Base-by-base conservation (phyloP, 2,329 filamentous ascomycete genomes). In the Aureobasidium sp. region DNA sequence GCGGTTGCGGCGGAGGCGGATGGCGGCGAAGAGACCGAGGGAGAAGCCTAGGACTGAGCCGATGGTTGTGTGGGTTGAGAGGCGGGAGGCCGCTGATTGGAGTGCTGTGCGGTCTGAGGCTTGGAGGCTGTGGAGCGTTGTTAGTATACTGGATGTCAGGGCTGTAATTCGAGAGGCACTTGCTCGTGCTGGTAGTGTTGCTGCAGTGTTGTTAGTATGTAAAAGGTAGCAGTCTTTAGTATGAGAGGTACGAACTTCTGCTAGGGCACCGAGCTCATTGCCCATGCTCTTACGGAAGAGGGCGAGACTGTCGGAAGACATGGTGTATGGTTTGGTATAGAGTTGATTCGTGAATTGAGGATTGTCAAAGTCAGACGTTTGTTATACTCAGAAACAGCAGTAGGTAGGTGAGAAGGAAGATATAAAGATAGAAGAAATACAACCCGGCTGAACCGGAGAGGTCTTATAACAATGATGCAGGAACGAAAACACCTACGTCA, bases 31-130 rank as follows among this genome's bases (percentile, higher is more conserved):
- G 27, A 88, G 69, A 4, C 89, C 89, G 0, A 92, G 79, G 0
- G 85, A 86, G 3, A 92, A 74, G 4, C 90, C 90, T 3, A 89
- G 68, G 8, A 88, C 73, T 1, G 89, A 89, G 40, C 90, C 90
- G 66, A 91, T 71, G 5, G 83, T 81, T 1, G 89, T 84, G 71
- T 88, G 85, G 1, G 79, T 81, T 11, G 82, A 82, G 33, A 91
- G 82, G 65, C 85, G 87, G 9, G 73, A 75, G 8, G 87, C 87
- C 7, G 90, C 90, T 23, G 76, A 81, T 50, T 82, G 79, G 23
- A 92, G 80, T 0, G 81, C 81, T 42, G 88, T 84, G 59, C 89
- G 88, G 73, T 92, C 90, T 31, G 82, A 80, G 56, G 85, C 77
- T n/a, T 79, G 80, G 43, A 90, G 81, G 70, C 80, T 81, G 67